Percentiles rank a stretch among this genome's conserved stretches.
These are phyloP conservation scores for Teratosphaeria gauchensis DNA, from an alignment of 2,329 filamentous ascomycete species.

Conservation along the genomic window DNA sequence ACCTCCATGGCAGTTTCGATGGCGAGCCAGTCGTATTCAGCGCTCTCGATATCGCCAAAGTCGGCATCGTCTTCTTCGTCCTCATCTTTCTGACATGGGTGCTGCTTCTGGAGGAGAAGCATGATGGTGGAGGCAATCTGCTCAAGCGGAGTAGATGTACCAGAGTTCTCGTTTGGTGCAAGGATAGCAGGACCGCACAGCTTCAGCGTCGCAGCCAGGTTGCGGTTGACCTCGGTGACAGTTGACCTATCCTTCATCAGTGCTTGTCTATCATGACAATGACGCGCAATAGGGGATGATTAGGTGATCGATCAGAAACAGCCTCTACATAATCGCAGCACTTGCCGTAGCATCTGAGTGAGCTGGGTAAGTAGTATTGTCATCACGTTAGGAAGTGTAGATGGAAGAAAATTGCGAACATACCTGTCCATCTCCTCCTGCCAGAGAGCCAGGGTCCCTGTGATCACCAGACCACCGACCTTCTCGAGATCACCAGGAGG, in stretches of 20 bases:
- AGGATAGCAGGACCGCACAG: slow-evolving; percentile 81
- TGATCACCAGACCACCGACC: slow-evolving; percentile 77
- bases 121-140: slow-evolving; percentile 67
- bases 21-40: slow-evolving; percentile 95
- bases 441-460: slow-evolving; percentile 76
- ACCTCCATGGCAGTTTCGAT: slow-evolving; percentile 92
- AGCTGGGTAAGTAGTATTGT: slow-evolving; percentile 93
- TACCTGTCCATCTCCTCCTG: slow-evolving; percentile 88
- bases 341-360: slow-evolving; percentile 74
- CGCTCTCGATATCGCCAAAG: slow-evolving; percentile 60
- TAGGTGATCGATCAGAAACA: slow-evolving; percentile 37
- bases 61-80: slow-evolving; percentile 71
- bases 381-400: slow-evolving; percentile 55
- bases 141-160: slow-evolving; percentile 24
- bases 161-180: slow-evolving; percentile 52
- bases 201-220: slow-evolving; percentile 81
- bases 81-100: slow-evolving; percentile 86
- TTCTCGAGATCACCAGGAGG: slow-evolving; percentile 72
- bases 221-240: slow-evolving; percentile 91
- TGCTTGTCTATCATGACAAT: slow-evolving; percentile 30
- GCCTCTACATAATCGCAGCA: slow-evolving; percentile 29
- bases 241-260: slow-evolving; percentile 53
- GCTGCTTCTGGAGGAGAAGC: slow-evolving; percentile 76
- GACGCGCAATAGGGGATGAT: not conserved
- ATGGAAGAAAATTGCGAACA: slow-evolving; percentile 35